Base-by-base conservation (phyloP, 495 filamentous ascomycete species). In the Hyaloscypha hepaticicola region DNA sequence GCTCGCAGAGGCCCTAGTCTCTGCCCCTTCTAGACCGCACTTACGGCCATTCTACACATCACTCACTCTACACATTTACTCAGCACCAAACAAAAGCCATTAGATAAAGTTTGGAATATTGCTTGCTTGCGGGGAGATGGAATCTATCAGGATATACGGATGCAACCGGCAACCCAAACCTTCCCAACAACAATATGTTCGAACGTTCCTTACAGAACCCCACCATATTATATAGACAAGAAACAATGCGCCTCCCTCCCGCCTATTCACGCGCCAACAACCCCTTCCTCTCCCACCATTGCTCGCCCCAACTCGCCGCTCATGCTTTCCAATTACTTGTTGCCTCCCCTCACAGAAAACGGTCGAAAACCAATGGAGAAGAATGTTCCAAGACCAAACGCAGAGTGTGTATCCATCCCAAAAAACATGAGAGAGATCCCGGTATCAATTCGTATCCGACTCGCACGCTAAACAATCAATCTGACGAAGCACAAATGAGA, bases 401-500 rank as follows among this genome's bases (percentile, higher is more conserved):
- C n/a, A n/a, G n/a, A n/a, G n/a, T n/a, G n/a, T n/a, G n/a, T n/a
- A n/a, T n/a, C n/a, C n/a, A 45, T 16, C 6, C 38, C 38, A 45
- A 45, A 19, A 45, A 19, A 16, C 9, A n/a, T n/a, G n/a, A 53
- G 16, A 53, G 22, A 53, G 25, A 25, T 53, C 21, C 50, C 50
- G 50, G 50, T 53, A 53, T 53, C 50, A 53, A 45, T 45, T 16
- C 31, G 31, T 34, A 34, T 34, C 38, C 38, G 19, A 53, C 50
- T 53, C 50, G 50, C 50, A 53, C 50, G 50, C 50, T 53, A 27
- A 53, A 53, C 25, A 24, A 53, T 53, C 38, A 45, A 45, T 16
- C 50, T 8, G 25, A 53, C 21, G n/a, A 26, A 24, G n/a, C n/a
- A 27, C 5, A 25, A 27, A 53, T 24, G 7, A 53, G 25, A 53